A percentile compares a stretch with the other conserved stretches of the same genome.
Conservation (phyloP, 495 filamentous ascomycete genomes). For the Monascus purpureus region DNA sequence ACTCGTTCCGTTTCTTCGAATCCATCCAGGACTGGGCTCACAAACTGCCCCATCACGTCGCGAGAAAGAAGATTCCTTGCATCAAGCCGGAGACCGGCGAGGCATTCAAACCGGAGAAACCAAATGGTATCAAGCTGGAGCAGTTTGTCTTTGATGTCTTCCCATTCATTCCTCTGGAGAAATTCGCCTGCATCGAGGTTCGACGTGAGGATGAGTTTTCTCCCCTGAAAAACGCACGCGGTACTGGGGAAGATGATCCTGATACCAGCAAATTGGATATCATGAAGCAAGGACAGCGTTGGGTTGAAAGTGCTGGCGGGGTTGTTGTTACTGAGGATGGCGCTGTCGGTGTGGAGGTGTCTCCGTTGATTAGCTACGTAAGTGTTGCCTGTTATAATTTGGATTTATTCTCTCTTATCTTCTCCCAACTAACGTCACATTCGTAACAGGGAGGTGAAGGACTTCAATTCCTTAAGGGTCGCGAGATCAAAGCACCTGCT, state of each 20-base stretch:
- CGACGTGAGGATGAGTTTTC: constrained; percentile 97
- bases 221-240: constrained; percentile 88
- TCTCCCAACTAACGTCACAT: constrained; percentile 18
- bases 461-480: constrained; percentile 58
- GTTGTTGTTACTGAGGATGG: constrained; percentile 56
- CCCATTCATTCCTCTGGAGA: constrained; percentile 69
- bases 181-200: constrained; percentile 93
- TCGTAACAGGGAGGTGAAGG: constrained; percentile 69
- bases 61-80: constrained; percentile 94
- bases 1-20: constrained; percentile 86
- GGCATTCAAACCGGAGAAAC: constrained; percentile 74
- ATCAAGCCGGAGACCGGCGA: constrained; percentile 62
- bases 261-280: constrained; percentile 86
- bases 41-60: constrained; percentile 86
- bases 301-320: constrained; percentile 67
- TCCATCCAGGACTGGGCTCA: constrained; percentile 75
- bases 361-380: constrained; percentile 91
- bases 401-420: constrained; percentile 4
- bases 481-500: constrained; percentile 62
- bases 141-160: constrained; percentile 99
- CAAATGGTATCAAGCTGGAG: constrained; percentile 97
- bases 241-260: constrained; percentile 84
- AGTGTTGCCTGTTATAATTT: constrained; percentile 29
- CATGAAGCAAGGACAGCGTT: constrained; percentile 73
- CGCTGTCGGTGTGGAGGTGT: constrained; percentile 71